These are phyloP conservation scores for Penstemon barbatus DNA, from an alignment of 257 asterid genomes.

Conservation along the genomic window DNA sequence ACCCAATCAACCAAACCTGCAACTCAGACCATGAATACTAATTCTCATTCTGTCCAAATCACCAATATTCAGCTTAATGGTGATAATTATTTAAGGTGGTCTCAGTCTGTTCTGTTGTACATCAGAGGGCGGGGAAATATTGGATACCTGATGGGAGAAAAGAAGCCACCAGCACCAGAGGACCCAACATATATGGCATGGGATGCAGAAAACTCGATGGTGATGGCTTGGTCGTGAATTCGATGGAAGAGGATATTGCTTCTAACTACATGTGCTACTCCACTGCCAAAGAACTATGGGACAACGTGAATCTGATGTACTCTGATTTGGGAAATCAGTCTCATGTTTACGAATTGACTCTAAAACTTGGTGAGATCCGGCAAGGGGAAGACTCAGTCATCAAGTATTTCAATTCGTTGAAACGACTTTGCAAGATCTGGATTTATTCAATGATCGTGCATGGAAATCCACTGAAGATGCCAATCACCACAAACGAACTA, in stretches of 20 bases:
- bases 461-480: neutral
- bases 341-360: neutral
- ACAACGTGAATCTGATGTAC: neutral
- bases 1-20: neutral
- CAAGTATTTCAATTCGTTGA: no score
- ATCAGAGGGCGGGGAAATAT: neutral
- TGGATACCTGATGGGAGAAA: neutral
- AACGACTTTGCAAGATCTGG: no score
- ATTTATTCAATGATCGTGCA: no score
- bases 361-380: neutral
- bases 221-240: neutral
- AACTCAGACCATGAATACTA: neutral
- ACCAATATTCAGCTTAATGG: neutral
- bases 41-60: neutral
- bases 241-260: neutral
- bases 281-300: constrained; percentile 1
- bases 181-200: neutral
- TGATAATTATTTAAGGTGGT: neutral
- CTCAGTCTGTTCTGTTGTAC: neutral
- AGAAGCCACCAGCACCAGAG: neutral
- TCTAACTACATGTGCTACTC: constrained; percentile 1
- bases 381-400: neutral
- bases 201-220: neutral
- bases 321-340: neutral
- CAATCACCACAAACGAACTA: neutral